Evolutionary conservation across 225 moss, liverwort and hornwort species (phyloP), one percentile per base, ranked within the genome.

Genomic region (Asterella californica): DNA sequence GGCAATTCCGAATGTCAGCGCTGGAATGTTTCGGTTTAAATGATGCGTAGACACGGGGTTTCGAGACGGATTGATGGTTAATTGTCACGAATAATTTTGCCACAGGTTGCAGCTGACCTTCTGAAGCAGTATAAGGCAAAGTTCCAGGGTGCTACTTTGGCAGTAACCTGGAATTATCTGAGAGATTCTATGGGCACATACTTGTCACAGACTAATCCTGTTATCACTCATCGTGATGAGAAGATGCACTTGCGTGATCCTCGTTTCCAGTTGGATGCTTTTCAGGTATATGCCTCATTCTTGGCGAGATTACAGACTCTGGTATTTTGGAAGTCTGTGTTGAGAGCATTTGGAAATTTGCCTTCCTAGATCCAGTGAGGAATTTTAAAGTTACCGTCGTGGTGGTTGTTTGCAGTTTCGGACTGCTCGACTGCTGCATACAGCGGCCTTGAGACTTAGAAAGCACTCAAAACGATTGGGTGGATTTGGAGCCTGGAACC

Each of bases 401-500:
- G 59, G 64, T 69, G 25, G 77, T 68, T 36, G 21, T 79, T 42
- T 83, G 79, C 87, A 93, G 93, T 93, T 86, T 87, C 93, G 93
- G 74, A 93, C 91, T 22, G 93, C 93, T 69, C 90, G 93, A 70
- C 87, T 93, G 88, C 84, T 93, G 33, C 93, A 93, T 80, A 93
- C 91, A 22, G 93, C 83, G 55, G 91, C 93, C 12, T 79, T 93
- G 83, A 90, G 93, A 75, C 76, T 93, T 76, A 85, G 89, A 86
- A 93, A 93, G 88, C 93, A 93, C 77, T 88, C 91, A 17, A 90
- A 91, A 74, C 91, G 89, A 36, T 85, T 93, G 68, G 93, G 93
- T 59, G 90, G 88, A 78, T 93, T 93, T 70, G 93, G 90, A 75
- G 93, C 93, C 45, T 93, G 93, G 93, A 93, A 93, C 76, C 93